A percentile compares a stretch with the other conserved stretches of the same genome.
Conservation (phyloP, 2,329 filamentous ascomycete species). For the Fusarium luffae region DNA sequence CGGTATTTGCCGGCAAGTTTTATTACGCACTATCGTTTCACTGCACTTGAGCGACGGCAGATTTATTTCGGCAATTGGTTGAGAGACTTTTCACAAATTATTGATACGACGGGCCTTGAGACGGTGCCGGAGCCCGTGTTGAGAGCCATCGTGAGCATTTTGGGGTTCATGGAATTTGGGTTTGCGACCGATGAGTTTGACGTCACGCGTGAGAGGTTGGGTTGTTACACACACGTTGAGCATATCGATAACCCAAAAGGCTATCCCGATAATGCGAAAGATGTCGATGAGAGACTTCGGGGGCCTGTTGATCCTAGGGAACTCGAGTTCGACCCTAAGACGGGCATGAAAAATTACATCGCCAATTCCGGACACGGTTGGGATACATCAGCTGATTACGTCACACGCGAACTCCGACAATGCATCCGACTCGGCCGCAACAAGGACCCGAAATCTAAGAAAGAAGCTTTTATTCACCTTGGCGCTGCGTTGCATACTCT, state of each 20-base stretch:
- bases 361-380: slow-evolving; percentile 79
- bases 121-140: slow-evolving; percentile 46
- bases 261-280: slow-evolving; percentile 77
- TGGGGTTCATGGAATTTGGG: slow-evolving; percentile 54
- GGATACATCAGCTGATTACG: slow-evolving; percentile 86
- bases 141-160: slow-evolving; percentile 46
- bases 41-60: slow-evolving; percentile 53
- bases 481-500: slow-evolving; percentile 78
- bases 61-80: slow-evolving; percentile 58
- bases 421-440: slow-evolving; percentile 75
- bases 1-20: slow-evolving; percentile 53
- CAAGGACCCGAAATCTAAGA: slow-evolving; percentile 24
- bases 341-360: slow-evolving; percentile 97
- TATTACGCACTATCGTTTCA: slow-evolving; percentile 53
- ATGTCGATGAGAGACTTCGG: slow-evolving; percentile 70
- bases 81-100: slow-evolving; percentile 80
- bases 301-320: slow-evolving; percentile 61
- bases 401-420: slow-evolving; percentile 74
- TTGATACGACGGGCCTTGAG: slow-evolving; percentile 67
- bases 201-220: slow-evolving; percentile 79
- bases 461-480: slow-evolving; percentile 56
- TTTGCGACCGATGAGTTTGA: slow-evolving; percentile 85
- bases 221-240: slow-evolving; percentile 79
- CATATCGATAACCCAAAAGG: slow-evolving; percentile 79
- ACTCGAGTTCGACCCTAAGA: slow-evolving; percentile 74